These are phyloP conservation scores for Trichosanthes cucumerina DNA, from an alignment of 306 rosid species.

Conservation along the genomic window DNA sequence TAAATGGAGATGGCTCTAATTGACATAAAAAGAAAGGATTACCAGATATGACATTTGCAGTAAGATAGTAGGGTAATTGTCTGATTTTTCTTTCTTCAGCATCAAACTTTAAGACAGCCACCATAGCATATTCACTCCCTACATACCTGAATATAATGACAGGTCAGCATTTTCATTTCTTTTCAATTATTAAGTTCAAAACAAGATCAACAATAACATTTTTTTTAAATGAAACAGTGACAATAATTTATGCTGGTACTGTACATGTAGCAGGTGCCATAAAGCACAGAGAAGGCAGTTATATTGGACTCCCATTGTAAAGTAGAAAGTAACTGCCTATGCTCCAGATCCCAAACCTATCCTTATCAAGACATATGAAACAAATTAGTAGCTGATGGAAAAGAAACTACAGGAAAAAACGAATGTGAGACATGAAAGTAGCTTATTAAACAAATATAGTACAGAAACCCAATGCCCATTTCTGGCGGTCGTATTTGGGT, in stretches of 20 bases:
- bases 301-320: constrained; percentile 79
- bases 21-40: constrained; percentile 13
- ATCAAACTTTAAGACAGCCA: constrained; percentile 50
- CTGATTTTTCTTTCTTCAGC: constrained; percentile 38
- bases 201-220: background rate
- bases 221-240: background rate
- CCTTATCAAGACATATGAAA: constrained; percentile 37
- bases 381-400: constrained; percentile 13
- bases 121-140: constrained; percentile 76
- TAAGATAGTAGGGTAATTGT: constrained; percentile 64
- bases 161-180: background rate
- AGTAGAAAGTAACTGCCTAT: constrained; percentile 49
- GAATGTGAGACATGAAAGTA: constrained; percentile 11
- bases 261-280: constrained; percentile 83
- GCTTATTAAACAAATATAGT: background rate
- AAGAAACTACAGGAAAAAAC: constrained; percentile 2
- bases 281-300: constrained; percentile 76
- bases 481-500: background rate
- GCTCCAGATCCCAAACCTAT: constrained; percentile 94
- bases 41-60: constrained; percentile 65
- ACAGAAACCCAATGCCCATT: background rate
- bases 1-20: background rate
- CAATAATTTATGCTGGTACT: constrained; percentile 20
- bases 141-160: constrained; percentile 51
- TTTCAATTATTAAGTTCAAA: background rate